These are phyloP conservation scores for Globisporangium canariense DNA, from an alignment of 352 stramenopile genomes.

Conservation along the genomic window DNA sequence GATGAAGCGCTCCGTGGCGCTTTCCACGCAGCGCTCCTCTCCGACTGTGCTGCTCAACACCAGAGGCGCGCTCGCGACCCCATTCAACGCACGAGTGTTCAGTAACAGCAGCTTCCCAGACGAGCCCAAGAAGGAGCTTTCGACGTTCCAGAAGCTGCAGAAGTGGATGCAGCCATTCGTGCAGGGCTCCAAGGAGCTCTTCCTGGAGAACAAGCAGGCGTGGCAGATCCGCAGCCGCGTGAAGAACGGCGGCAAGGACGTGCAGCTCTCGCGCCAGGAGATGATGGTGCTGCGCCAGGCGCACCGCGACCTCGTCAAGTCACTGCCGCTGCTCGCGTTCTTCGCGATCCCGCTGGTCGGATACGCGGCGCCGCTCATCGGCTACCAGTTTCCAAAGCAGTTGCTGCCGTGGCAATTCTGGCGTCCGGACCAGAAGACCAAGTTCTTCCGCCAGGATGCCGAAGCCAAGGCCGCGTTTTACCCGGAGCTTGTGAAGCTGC, in stretches of 20 bases:
- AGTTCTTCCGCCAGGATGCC: slow-evolving; percentile 74
- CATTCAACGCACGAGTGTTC: neutral
- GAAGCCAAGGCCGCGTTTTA: slow-evolving; percentile 50
- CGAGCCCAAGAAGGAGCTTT: slow-evolving; percentile 38
- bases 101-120: neutral
- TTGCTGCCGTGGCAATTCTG: slow-evolving; percentile 86
- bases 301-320: slow-evolving; percentile 83
- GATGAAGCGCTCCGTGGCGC: slow-evolving; percentile 1
- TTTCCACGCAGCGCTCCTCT: neutral
- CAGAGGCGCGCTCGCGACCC: neutral
- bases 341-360: slow-evolving; percentile 70
- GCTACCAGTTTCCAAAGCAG: slow-evolving; percentile 85
- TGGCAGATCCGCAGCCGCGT: slow-evolving; percentile 64
- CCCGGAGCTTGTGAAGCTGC: slow-evolving; percentile 46
- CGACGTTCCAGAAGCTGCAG: slow-evolving; percentile 72
- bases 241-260: slow-evolving; percentile 28
- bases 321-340: slow-evolving; percentile 66
- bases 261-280: slow-evolving; percentile 54
- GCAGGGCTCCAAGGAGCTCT: slow-evolving; percentile 61
- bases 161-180: slow-evolving; percentile 84
- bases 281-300: slow-evolving; percentile 82
- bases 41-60: neutral
- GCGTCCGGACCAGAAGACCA: slow-evolving; percentile 76
- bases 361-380: slow-evolving; percentile 71
- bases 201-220: slow-evolving; percentile 73